These are phyloP conservation scores for Chernovozyma sophiae-reginae DNA, from an alignment of 1,139 yeast species.

Conservation along the genomic window DNA sequence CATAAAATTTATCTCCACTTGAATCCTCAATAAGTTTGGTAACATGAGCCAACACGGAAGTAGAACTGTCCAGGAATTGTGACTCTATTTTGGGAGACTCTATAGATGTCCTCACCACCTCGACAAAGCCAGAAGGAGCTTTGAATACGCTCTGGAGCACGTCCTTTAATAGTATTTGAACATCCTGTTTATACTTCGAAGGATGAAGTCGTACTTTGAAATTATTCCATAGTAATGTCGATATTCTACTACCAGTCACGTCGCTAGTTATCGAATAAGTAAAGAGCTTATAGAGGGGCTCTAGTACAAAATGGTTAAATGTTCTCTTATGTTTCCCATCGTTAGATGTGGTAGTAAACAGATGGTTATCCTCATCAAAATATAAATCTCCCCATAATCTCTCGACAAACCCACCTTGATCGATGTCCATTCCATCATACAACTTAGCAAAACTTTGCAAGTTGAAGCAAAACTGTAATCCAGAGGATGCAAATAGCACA, in stretches of 20 bases:
- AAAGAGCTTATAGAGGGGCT: conserved; percentile 77
- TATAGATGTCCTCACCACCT: conserved; percentile 33
- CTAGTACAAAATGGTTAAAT: conserved; percentile 66
- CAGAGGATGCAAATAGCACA: conserved; percentile 70
- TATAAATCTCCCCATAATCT: conserved; percentile 78
- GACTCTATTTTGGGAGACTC: conserved; percentile 37
- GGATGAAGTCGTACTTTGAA: conserved; percentile 44
- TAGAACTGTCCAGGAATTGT: not conserved
- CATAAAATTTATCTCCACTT: conserved; percentile 43
- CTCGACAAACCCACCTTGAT: conserved; percentile 41
- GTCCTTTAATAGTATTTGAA: conserved; percentile 51
- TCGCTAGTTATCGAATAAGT: conserved; percentile 59
- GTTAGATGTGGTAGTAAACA: conserved; percentile 39
- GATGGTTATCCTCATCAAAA: conserved; percentile 40
- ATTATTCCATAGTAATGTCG: conserved; percentile 38
- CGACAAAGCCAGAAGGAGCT: conserved; percentile 50
- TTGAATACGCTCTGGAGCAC: conserved; percentile 57
- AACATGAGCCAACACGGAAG: conserved; percentile 1
- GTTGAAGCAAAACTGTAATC: conserved; percentile 60
- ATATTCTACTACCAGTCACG: conserved; percentile 33
- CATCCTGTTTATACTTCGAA: conserved; percentile 44
- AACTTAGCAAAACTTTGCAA: conserved; percentile 59
- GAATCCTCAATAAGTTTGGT: conserved; percentile 52
- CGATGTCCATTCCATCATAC: conserved; percentile 33
- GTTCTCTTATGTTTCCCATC: conserved; percentile 38